A percentile compares a stretch with the other conserved stretches of the same genome.
These are phyloP conservation scores for Ascochyta pisi DNA, from an alignment of 2,329 filamentous ascomycete genomes.

Conservation along the genomic window DNA sequence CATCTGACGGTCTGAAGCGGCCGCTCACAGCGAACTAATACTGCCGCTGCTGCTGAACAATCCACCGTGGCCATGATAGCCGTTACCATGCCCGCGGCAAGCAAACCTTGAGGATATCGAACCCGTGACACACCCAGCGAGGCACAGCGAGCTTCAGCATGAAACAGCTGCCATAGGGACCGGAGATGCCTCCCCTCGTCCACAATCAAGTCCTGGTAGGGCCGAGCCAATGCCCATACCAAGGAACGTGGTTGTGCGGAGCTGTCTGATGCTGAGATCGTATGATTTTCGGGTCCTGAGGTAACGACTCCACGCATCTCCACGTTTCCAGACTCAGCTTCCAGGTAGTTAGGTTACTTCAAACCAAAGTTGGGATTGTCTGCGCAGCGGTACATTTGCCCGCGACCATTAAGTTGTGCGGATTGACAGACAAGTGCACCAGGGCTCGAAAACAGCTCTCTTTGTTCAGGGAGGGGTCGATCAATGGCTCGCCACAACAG, in stretches of 20 bases:
- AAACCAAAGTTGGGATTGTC: background rate
- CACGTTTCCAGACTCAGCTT: background rate
- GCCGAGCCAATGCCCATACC: background rate
- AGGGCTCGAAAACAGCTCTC: background rate
- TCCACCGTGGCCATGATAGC: background rate
- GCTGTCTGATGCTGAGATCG: background rate
- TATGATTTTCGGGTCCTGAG: background rate
- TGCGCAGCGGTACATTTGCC: background rate
- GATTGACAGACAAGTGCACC: constrained; percentile 4
- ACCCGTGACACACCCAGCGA: background rate
- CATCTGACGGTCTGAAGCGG: background rate
- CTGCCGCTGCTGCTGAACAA: background rate
- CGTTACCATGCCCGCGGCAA: background rate
- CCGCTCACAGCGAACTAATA: background rate
- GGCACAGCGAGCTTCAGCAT: background rate
- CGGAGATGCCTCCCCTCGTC: background rate
- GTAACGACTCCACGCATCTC: background rate
- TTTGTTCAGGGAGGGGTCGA: constrained; percentile 3
- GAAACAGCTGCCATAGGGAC: background rate
- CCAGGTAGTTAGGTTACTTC: background rate
- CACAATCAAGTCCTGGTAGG: background rate
- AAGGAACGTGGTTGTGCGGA: background rate
- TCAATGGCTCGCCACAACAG: background rate
- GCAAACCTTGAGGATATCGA: background rate
- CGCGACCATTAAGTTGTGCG: background rate